Evolutionary conservation across 257 asterid genomes (phyloP), one percentile per base, ranked within the genome.

Genomic region (Scutellaria minor): DNA sequence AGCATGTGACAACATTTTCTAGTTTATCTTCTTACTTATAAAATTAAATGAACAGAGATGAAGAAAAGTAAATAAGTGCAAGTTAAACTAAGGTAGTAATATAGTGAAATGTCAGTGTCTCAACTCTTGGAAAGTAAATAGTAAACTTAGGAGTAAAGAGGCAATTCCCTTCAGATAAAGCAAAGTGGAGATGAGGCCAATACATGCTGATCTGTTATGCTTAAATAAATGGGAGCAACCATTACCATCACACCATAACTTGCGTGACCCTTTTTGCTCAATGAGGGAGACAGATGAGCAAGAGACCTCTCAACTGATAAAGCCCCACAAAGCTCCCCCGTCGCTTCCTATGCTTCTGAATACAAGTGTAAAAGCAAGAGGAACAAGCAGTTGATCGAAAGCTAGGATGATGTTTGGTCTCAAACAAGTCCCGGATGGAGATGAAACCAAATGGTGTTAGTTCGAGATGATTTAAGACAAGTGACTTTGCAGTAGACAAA

Each of bases 111-210:
- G 5, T 46, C 12, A 10, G 3, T 9, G 12, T 45, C 73, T 12
- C 61, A 8, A 24, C 3, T 24, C 9, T 9, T 20, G 9, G 41
- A 7, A 39, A 10, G 52, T 11, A 10, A 8, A 46, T 3, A 15
- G 59, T 64, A 71, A 27, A 46, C 40, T 18, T 41, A 35, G 22
- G 75, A 64, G 77, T 65, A 59, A 52, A 18, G 70, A 60, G 41
- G 71, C 62, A 41, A 48, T 76, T 73, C 71, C 71, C 70, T 53
- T 61, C 66, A 54, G 56, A 73, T 22, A 42, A 75, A 72, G 78
- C 78, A 75, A 75, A 46, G 46, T 46, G 39, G 11, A 24, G 51
- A 68, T 24, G 15, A 63, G 7, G 66, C 74, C 76, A 55, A 55
- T 68, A 60, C 22, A 46, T 47, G 68, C 54, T 27, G 22, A 61